Percentiles rank a stretch among this genome's conserved stretches.
These are phyloP conservation scores for Cystoderma amianthinum DNA, from an alignment of 768 basidiomycete genomes.

Conservation along the genomic window DNA sequence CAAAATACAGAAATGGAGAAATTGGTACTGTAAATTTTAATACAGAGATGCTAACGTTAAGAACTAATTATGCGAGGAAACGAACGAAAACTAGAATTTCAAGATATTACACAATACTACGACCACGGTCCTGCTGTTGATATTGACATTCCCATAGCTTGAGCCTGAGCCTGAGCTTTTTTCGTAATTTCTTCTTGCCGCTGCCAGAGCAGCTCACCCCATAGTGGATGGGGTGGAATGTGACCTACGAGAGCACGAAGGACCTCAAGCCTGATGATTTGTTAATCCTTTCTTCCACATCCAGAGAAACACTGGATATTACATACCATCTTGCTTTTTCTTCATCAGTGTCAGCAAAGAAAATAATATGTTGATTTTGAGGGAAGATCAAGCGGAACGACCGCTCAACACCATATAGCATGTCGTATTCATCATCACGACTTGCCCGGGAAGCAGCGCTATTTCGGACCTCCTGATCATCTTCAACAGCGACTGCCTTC, in stretches of 20 bases:
- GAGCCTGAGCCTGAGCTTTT: background rate
- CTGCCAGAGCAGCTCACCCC: constrained; percentile 90
- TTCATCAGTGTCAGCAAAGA: constrained; percentile 87
- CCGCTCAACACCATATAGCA: constrained; percentile 64
- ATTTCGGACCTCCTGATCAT: constrained; percentile 56
- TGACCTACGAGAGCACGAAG: constrained; percentile 79
- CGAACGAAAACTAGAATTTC: too few species aligned
- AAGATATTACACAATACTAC: too few species aligned
- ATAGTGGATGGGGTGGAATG: constrained; percentile 88
- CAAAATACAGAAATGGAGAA: too few species aligned
- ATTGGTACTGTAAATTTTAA: too few species aligned
- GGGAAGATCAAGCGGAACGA: constrained; percentile 84
- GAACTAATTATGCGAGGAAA: too few species aligned
- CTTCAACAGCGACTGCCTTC: constrained; percentile 72
- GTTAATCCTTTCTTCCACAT: constrained; percentile 2
- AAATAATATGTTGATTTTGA: constrained; percentile 71
- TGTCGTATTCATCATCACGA: constrained; percentile 54
- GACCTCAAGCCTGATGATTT: constrained; percentile 66
- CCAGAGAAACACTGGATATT: background rate
- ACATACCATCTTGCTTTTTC: constrained; percentile 84
- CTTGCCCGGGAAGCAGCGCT: constrained; percentile 34
- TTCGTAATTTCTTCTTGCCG: constrained; percentile 49
- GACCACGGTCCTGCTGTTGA: too few species aligned
- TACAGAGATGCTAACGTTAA: too few species aligned
- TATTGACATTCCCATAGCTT: too few species aligned